Evolutionary conservation across 306 rosid genomes (phyloP).

Genomic region (Rubus idaeus): DNA sequence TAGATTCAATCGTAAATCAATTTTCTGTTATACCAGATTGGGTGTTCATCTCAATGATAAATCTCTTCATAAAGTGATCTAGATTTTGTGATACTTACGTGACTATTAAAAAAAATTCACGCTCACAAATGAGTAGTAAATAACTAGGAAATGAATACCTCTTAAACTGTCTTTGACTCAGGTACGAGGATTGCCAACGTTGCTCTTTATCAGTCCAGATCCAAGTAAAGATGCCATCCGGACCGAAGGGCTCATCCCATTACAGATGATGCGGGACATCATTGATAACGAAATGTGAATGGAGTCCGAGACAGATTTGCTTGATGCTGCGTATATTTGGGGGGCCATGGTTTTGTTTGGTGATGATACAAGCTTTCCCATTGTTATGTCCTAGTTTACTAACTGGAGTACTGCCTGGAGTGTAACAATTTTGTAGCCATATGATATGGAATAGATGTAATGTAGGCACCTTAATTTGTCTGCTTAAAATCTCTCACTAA

Average conservation of each 20-base stretch:
- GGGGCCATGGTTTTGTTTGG: background rate
- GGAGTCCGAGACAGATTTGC: background rate
- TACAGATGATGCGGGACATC: constrained; percentile 93
- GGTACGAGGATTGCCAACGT: constrained; percentile 90
- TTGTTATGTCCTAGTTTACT: constrained; percentile 12
- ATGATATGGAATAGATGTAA: constrained; percentile 25
- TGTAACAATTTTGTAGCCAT: constrained; percentile 32
- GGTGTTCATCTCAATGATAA: background rate
- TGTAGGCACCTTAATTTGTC: background rate
- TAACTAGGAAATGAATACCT: background rate
- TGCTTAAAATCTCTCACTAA: background rate
- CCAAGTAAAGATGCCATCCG: constrained; percentile 80
- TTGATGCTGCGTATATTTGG: background rate
- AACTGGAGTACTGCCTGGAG: constrained; percentile 9
- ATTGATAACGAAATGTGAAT: constrained; percentile 69
- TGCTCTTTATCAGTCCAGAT: constrained; percentile 79
- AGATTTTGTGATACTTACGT: background rate
- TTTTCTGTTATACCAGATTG: background rate
- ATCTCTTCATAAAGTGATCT: background rate
- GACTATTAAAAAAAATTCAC: background rate
- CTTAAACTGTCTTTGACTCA: constrained; percentile 23
- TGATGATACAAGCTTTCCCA: background rate
- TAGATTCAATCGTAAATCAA: background rate
- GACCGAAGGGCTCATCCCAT: constrained; percentile 89
- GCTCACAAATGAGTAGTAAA: background rate